A percentile compares a stretch with the other conserved stretches of the same genome.
Conservation (phyloP, 805 yeast genomes). For the Nakazawaea holstii region DNA sequence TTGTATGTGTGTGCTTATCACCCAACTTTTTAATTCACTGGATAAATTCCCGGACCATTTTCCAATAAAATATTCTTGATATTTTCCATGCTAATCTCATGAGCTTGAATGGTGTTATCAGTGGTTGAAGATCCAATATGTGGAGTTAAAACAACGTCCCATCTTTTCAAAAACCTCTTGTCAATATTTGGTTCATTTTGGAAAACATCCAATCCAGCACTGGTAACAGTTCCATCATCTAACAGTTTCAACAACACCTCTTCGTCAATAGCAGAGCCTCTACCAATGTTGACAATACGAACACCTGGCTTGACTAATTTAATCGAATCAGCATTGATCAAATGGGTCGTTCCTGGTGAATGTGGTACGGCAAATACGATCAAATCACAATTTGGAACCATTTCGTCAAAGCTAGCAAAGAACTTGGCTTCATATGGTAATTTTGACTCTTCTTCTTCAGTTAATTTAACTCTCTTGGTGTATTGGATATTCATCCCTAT, state of each 20-base stretch:
- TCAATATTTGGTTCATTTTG: constrained; percentile 46
- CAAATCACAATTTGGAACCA: constrained; percentile 39
- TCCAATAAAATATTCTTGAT: constrained; percentile 32
- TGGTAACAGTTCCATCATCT: constrained; percentile 39
- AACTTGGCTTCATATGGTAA: constrained; percentile 32
- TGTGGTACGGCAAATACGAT: constrained; percentile 56
- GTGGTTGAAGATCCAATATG: constrained; percentile 57
- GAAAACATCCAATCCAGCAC: constrained; percentile 58
- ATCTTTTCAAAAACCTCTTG: constrained; percentile 20
- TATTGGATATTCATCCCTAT: constrained; percentile 58
- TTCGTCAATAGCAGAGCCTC: constrained; percentile 53
- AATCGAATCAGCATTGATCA: constrained; percentile 39
- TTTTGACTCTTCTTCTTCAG: constrained; percentile 16
- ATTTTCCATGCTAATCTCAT: constrained; percentile 38
- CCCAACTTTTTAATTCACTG: constrained; percentile 18
- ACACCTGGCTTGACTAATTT: constrained; percentile 31
- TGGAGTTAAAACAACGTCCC: constrained; percentile 51
- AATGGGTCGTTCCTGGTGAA: constrained; percentile 42
- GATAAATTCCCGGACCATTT: constrained; percentile 21
- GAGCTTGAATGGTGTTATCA: constrained; percentile 38
- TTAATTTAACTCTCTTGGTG: constrained; percentile 39
- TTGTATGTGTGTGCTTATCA: neutral
- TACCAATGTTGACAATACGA: constrained; percentile 53
- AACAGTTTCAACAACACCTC: constrained; percentile 41
- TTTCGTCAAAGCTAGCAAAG: constrained; percentile 28